Evolutionary conservation across 768 basidiomycete species (phyloP).

Genomic region (Tremella yokohamensis): DNA sequence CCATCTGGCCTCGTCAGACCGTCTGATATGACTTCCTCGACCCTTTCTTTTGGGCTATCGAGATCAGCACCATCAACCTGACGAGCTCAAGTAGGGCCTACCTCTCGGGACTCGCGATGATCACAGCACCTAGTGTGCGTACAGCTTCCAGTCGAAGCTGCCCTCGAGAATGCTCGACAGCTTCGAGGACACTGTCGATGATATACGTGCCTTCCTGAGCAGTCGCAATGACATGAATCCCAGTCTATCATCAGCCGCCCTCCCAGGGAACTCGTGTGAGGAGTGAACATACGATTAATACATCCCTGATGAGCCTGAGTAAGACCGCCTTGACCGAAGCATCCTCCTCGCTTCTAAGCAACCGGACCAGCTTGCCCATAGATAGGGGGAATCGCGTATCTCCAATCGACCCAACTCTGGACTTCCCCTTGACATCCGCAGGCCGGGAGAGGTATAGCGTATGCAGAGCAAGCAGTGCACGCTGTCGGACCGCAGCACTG

Average conservation of each 20-base stretch:
- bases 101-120: background rate
- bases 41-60: background rate
- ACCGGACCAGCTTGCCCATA: conserved; percentile 26
- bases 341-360: conserved; percentile 14
- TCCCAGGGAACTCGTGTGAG: background rate
- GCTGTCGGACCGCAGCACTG: conserved; percentile 26
- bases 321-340: conserved; percentile 13
- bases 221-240: conserved; percentile 13
- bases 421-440: background rate
- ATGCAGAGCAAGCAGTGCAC: conserved; percentile 23
- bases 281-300: conserved; percentile 24
- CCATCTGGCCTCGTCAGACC: conserved; percentile 2
- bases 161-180: background rate
- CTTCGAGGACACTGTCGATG: conserved; percentile 21
- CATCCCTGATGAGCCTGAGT: conserved; percentile 11
- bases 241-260: conserved; percentile 10
- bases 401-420: background rate
- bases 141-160: conserved; percentile 13
- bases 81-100: background rate
- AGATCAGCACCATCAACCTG: background rate
- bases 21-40: background rate
- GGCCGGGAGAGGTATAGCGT: conserved; percentile 16
- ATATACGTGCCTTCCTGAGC: conserved; percentile 25
- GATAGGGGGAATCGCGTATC: conserved; percentile 25
- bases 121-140: background rate